Evolutionary conservation across 2,329 filamentous ascomycete species (phyloP), one percentile per base, ranked within the genome.

Genomic region (Epichloe aotearoae): DNA sequence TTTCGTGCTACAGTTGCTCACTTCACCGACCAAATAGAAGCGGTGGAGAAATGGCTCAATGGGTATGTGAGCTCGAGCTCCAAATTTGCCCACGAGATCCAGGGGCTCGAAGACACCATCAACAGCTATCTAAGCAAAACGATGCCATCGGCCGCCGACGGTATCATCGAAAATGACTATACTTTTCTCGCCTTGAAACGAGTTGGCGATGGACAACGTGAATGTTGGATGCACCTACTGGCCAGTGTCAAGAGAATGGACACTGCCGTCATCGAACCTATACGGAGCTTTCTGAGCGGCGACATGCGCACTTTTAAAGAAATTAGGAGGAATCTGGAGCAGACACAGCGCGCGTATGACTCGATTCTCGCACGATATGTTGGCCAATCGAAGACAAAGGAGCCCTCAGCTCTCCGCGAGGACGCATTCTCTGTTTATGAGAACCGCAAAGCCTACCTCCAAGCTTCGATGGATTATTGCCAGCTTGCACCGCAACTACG

Each of bases 391-490:
- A 97, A 96, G 72, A 84, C 88, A 5, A 98, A 97, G 68, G 93
- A 98, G 66, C 80, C 91, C 0, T 96, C 89, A 0, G 80, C 89
- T 1, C 73, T 98, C 51, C 79, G 93, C 53, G 93, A 98, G 66
- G 93, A 98, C 67, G 93, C 93, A 0, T 98, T 98, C 61, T 84
- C 93, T 63, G 80, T 97, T 38, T 93, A 95, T 64, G 93, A 97
- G 71, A 86, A 88, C 23, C 81, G 91, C 52, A 94, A 93, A 62
- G 80, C 83, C 34, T 98, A 98, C 64, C 74, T 97, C 42, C 91
- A 89, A 64, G 86, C 90, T 1, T 90, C 88, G 14, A 83, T 98
- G 79, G 93, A 98, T 66, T 97, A 90, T 64, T 95, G 88, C 60
- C 81, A 93, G 57, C 77, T 88, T 57, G 88, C 87, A 1, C 90